Evolutionary conservation across 2,329 filamentous ascomycete species (phyloP), one percentile per base, ranked within the genome.

Genomic region (Arthrobotrys entomopaga): DNA sequence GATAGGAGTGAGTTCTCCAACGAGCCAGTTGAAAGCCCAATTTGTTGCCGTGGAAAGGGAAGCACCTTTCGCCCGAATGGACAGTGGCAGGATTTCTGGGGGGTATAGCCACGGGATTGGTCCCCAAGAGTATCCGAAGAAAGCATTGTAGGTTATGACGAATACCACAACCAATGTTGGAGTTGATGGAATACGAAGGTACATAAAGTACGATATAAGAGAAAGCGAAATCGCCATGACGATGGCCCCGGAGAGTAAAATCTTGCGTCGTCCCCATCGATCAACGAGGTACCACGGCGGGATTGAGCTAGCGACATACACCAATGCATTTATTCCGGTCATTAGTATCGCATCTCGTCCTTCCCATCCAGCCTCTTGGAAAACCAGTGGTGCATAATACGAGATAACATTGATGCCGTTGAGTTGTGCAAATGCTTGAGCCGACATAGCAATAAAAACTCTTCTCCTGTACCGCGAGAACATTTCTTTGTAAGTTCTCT

Each of bases 331-430:
- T 82, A 98, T 92, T 65, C 95, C 95, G 5, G 95, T 97, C 95
- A 98, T 98, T 75, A 98, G 86, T 76, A 98, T 91, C 3, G 95
- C 95, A 71, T 92, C 86, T 77, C 94, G 92, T 26, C 94, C 95
- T 65, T 88, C 83, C 95, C 94, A 98, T n/a, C 95, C 94, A 42
- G 95, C 95, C 72, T 93, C 93, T 82, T 97, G 93, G 79, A 99
- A 98, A 15, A 98, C 94, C 65, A 96, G 88, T 0, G 95, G 95
- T 0, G 95, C 77, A 80, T 99, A 99, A 85, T 98, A 99, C 0
- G 94, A 98, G 77, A 99, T 99, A 81, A 99, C 95, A 82, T 99
- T 99, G 84, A 99, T 99, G 77, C 95, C 95, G 83, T 98, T 98
- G 63, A 99, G 88, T 82, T 99, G 95, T 26, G 95, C 95, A 77